Percentiles rank a stretch among this genome's conserved stretches.
These are phyloP conservation scores for Margaritispora aquatica DNA, from an alignment of 495 filamentous ascomycete genomes.

Conservation along the genomic window DNA sequence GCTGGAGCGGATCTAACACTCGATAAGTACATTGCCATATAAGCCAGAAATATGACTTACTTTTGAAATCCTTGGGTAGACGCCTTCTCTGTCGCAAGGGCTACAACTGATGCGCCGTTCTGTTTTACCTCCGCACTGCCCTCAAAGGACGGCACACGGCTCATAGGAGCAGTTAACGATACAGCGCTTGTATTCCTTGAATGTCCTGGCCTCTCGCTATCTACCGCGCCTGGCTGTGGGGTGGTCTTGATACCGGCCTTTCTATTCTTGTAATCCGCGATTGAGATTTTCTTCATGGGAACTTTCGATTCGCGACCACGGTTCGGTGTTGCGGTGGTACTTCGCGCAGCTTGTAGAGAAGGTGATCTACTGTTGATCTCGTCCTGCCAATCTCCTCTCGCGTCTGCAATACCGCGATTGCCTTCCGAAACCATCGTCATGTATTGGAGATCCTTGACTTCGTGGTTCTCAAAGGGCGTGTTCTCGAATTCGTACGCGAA, in stretches of 20 bases:
- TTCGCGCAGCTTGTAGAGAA: conserved; percentile 7
- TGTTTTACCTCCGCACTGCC: conserved; percentile 2
- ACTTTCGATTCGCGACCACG: conserved; percentile 15
- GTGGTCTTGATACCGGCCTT: conserved; percentile 19
- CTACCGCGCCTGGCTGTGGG: conserved; percentile 8
- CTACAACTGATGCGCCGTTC: conserved; percentile 1
- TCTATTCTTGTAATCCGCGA: conserved; percentile 23
- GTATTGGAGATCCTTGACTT: conserved; percentile 23
- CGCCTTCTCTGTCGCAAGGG: conserved; percentile 5
- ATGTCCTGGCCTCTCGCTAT: conserved; percentile 11
- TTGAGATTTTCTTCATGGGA: conserved; percentile 16
- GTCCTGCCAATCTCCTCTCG: conserved; percentile 22
- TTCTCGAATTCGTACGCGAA: conserved; percentile 15
- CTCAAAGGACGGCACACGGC: conserved; percentile 18
- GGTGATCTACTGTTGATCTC: conserved; percentile 15
- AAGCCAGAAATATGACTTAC: conserved; percentile 7
- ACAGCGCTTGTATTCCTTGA: conserved; percentile 19
- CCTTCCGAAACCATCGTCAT: conserved; percentile 23
- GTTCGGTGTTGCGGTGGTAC: conserved; percentile 22
- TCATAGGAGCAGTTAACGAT: conserved; percentile 13
- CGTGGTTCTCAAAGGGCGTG: conserved; percentile 19
- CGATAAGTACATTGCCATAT: no score
- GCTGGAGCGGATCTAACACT: background rate
- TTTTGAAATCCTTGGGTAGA: conserved; percentile 7
- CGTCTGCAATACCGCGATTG: conserved; percentile 13